Conservation (phyloP, 805 yeast species). For the Wickerhamomyces silvicola region DNA sequence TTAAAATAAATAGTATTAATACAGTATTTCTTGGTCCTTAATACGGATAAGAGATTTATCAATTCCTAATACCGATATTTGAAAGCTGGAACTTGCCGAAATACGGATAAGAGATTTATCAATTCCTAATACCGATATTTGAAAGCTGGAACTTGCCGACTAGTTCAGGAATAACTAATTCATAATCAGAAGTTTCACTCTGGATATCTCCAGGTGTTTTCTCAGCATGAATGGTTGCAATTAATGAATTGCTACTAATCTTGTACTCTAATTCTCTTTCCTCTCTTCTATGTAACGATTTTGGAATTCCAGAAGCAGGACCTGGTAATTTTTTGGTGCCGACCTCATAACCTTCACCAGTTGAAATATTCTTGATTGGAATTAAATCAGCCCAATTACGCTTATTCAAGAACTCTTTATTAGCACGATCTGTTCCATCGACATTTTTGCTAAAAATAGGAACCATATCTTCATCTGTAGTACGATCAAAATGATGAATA, state of each 20-base stretch:
- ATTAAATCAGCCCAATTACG: slow-evolving; percentile 72
- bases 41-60: no score
- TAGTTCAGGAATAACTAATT: slow-evolving; percentile 62
- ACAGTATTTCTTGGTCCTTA: no score
- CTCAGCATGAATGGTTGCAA: slow-evolving; percentile 72
- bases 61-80: slow-evolving; percentile 15
- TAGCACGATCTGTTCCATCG: slow-evolving; percentile 41
- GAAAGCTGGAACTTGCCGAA: slow-evolving; percentile 8
- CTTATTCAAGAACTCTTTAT: slow-evolving; percentile 51
- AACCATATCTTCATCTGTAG: slow-evolving; percentile 77
- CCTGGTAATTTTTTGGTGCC: slow-evolving; percentile 36
- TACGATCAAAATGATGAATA: slow-evolving; percentile 57
- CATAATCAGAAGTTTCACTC: slow-evolving; percentile 58
- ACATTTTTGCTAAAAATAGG: slow-evolving; percentile 60
- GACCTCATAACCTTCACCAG: slow-evolving; percentile 18
- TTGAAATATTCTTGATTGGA: slow-evolving; percentile 36
- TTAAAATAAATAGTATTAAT: no score
- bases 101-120: no score
- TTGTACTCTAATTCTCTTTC: slow-evolving; percentile 45
- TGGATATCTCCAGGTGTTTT: slow-evolving; percentile 40
- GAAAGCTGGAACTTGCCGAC: slow-evolving; percentile 13
- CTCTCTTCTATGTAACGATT: slow-evolving; percentile 13
- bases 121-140: slow-evolving; percentile 15
- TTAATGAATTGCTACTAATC: slow-evolving; percentile 47
- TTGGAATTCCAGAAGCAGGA: slow-evolving; percentile 22